A percentile compares a stretch with the other conserved stretches of the same genome.
phyloP scores from a whole-genome alignment of 208 protist species.

The Leishmania major region DNA sequence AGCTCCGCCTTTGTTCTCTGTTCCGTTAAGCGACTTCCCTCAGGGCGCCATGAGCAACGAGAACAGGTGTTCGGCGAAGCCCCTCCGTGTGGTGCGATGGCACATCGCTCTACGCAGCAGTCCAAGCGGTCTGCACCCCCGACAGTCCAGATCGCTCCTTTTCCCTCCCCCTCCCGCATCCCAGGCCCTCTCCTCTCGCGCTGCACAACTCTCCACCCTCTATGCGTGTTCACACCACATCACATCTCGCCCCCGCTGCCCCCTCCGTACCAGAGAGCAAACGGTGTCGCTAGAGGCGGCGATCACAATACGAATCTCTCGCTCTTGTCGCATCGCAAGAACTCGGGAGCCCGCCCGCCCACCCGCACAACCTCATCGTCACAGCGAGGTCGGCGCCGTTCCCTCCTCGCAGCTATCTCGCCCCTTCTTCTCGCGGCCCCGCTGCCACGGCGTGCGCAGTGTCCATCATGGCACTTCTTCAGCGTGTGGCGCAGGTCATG shows the following conservation, averaged over 20 bases:
- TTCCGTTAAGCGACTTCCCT: neutral
- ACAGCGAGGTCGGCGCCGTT: neutral
- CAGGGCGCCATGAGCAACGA: neutral
- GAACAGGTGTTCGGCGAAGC: neutral
- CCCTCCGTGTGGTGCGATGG: neutral
- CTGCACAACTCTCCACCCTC: neutral
- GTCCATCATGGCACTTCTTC: slow-evolving; percentile 47
- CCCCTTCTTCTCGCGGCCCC: neutral
- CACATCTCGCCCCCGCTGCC: neutral
- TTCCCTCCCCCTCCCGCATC: neutral
- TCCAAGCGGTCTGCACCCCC: neutral
- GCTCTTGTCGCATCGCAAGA: neutral
- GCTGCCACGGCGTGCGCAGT: neutral
- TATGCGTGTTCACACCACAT: neutral
- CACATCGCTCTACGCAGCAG: neutral
- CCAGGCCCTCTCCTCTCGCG: neutral
- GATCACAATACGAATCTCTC: neutral
- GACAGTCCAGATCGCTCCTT: neutral
- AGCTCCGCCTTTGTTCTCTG: neutral
- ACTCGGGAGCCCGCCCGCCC: neutral
- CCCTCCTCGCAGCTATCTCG: neutral
- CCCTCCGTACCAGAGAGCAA: neutral
- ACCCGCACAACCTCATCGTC: neutral
- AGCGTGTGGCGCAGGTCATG: slow-evolving; percentile 69
- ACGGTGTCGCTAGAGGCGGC: too few relatives aligned